Base-by-base conservation (phyloP, 306 rosid species). In the Rosa multiflora region DNA sequence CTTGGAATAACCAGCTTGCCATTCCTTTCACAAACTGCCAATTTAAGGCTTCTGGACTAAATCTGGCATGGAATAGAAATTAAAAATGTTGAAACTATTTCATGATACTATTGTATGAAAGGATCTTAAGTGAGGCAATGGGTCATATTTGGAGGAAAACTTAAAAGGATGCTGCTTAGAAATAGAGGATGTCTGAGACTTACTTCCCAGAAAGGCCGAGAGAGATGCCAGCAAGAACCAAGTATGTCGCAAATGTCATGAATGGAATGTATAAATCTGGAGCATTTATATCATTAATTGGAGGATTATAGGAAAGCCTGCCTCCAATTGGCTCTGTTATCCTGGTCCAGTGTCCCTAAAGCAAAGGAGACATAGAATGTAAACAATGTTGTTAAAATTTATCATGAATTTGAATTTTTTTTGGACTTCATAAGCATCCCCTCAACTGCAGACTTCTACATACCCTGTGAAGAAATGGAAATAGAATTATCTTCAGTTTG, bases 401-500 rank as follows among this genome's bases (percentile, higher is more conserved):
- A 8, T 15, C 10, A n/a, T 75, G 8, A 26, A 66, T 4, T 37
- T 66, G 2, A 66, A 64, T 14, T 10, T 37, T 15, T 13, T 35
- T 4, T n/a, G 5, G 46, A 17, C 11, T 35, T 17, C n/a, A 20
- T 39, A 43, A 13, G 10, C 39, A 32, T 5, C 75, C 4, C 0
- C 29, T 35, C 3, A 52, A 81, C 58, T 26, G 20, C n/a, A 43
- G 44, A 58, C 48, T 70, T 44, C 26, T 53, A 55, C 88, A 75
- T 85, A 87, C 97, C 91, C 93, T 77, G 84, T 91, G 94, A 70
- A 91, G 88, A 83, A 91, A 91, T 35, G 97, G 97, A 29, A 91
- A 85, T 79, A 91, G 67, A 75, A 91, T 88, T 73, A 89, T 86
- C 90, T 91, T 91, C 83, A 91, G 80, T 70, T 91, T 91, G 88